Conservation (phyloP, 148 eudicot species). For the Oxyria digyna region DNA sequence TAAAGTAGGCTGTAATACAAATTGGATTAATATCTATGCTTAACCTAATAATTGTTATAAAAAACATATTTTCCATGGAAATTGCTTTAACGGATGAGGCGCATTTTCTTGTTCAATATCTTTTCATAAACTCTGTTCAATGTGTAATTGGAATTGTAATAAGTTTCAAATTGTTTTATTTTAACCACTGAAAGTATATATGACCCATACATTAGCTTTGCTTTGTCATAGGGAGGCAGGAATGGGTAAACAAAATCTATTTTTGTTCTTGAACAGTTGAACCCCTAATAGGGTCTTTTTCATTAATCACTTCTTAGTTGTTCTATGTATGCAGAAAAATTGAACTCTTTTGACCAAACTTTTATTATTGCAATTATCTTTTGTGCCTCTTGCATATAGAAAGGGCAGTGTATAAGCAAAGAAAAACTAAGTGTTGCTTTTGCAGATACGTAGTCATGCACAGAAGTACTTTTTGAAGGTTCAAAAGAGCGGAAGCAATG, state of each 20-base stretch:
- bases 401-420: not conserved
- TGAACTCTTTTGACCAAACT: not conserved
- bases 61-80: no score
- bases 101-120: no score
- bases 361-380: not conserved
- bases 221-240: not conserved
- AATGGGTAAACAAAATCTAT: not conserved
- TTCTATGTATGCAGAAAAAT: not conserved
- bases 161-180: not conserved
- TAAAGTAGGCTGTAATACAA: no score
- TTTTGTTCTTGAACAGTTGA: not conserved
- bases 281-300: not conserved
- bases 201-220: not conserved
- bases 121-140: no score
- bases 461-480: conserved; percentile 93
- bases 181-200: not conserved
- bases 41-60: no score
- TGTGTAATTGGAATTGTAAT: not conserved
- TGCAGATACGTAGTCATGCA: conserved; percentile 99
- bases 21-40: no score
- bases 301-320: not conserved
- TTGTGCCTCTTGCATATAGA: not conserved
- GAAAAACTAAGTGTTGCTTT: conserved; percentile 10
- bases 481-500: conserved; percentile 83
- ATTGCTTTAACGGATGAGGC: no score